Evolutionary conservation across 306 rosid species (phyloP).

Genomic region (Calophaca sinica): DNA sequence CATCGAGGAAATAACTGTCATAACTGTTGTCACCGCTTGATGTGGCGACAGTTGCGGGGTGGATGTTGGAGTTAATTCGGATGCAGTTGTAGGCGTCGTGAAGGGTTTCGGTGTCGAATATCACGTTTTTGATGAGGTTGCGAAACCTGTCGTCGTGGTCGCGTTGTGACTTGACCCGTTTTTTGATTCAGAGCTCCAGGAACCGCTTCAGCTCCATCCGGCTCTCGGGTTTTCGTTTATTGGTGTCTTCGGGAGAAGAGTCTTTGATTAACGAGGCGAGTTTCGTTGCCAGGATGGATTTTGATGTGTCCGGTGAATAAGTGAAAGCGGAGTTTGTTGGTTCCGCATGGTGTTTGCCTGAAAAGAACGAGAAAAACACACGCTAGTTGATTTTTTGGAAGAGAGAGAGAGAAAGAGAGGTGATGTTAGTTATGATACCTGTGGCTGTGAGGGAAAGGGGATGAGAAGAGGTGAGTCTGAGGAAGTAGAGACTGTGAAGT

Average conservation of each 20-base stretch:
- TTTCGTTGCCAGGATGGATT: conserved; percentile 60
- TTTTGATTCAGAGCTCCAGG: conserved; percentile 68
- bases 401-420: no score
- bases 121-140: conserved; percentile 65
- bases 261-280: conserved; percentile 72
- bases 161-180: conserved; percentile 75
- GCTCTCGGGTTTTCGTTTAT: conserved; percentile 44
- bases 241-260: conserved; percentile 43
- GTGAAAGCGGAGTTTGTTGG: no score
- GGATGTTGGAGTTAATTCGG: conserved; percentile 64
- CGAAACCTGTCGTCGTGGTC: conserved; percentile 62
- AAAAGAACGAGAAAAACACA: no score
- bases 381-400: no score
- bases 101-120: conserved; percentile 76
- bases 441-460: no score
- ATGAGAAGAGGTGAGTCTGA: conserved; percentile 27
- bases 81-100: conserved; percentile 73
- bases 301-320: no score
- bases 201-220: conserved; percentile 76
- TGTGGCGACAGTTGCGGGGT: conserved; percentile 34
- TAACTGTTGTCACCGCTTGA: not conserved
- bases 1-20: conserved; percentile 46
- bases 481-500: conserved; percentile 36
- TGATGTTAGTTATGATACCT: no score
- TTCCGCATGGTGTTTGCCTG: no score